These are phyloP conservation scores for Amanita polypyramis DNA, from an alignment of 768 basidiomycete genomes.

Conservation along the genomic window DNA sequence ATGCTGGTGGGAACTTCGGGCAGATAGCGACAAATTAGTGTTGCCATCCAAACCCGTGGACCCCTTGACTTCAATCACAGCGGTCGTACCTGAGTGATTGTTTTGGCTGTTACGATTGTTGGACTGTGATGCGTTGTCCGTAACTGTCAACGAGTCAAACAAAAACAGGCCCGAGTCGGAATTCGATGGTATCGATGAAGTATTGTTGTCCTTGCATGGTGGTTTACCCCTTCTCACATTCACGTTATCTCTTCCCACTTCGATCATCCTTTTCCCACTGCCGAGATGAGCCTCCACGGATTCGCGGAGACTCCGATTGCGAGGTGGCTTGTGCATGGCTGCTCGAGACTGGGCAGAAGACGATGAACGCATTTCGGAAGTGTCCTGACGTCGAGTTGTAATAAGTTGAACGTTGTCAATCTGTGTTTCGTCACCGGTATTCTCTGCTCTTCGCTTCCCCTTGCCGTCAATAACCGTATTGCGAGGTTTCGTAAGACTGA, in stretches of 20 bases:
- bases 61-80: neutral
- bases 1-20: neutral
- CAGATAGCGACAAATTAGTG: neutral
- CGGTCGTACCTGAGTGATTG: neutral
- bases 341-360: conserved; percentile 7
- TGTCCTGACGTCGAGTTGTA: neutral
- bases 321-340: conserved; percentile 15
- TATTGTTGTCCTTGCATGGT: neutral
- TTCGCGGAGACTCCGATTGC: conserved; percentile 32
- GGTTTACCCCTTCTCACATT: neutral
- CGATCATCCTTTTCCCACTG: conserved; percentile 2
- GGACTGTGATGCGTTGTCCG: neutral
- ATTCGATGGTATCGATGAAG: neutral
- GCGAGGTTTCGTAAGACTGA: neutral
- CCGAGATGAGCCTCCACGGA: conserved; percentile 39
- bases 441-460: conserved; percentile 3
- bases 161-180: neutral
- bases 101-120: neutral
- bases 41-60: too few species aligned
- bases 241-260: neutral
- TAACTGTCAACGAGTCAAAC: neutral
- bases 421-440: neutral
- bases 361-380: neutral
- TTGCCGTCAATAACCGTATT: neutral
- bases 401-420: neutral